A percentile compares a stretch with the other conserved stretches of the same genome.
Conservation (phyloP, 2,329 filamentous ascomycete species). For the Aspergillus pseudoviridinutans region DNA sequence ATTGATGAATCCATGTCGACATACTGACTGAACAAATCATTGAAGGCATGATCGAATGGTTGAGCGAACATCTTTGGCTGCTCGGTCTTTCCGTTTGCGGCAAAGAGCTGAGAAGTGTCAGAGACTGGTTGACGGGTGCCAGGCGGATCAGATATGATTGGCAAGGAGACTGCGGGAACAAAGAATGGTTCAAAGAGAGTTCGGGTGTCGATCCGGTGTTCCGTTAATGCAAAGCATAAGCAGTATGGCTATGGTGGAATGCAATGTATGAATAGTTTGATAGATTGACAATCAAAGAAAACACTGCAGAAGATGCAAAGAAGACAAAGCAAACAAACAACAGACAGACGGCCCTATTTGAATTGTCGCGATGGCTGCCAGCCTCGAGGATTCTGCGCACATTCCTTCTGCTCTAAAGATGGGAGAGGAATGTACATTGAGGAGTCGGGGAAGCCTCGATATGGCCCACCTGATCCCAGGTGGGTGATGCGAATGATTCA, state of each 20-base stretch:
- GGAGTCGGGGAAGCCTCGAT: slow-evolving; percentile 16
- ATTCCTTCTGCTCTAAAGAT: slow-evolving; percentile 34
- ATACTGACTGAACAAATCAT: slow-evolving; percentile 62
- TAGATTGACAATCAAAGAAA: slow-evolving; percentile 34
- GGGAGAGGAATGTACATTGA: slow-evolving; percentile 30
- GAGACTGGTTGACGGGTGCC: slow-evolving; percentile 15
- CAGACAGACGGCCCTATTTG: slow-evolving; percentile 37
- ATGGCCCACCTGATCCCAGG: slow-evolving; percentile 19
- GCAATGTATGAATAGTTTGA: slow-evolving; percentile 30
- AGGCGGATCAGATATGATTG: slow-evolving; percentile 29
- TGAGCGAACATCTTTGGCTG: slow-evolving; percentile 49
- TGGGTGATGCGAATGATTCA: slow-evolving; percentile 19
- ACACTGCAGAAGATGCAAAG: slow-evolving; percentile 41
- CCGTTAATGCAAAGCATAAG: slow-evolving; percentile 6
- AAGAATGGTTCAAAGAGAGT: slow-evolving; percentile 18
- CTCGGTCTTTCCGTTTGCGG: slow-evolving; percentile 48
- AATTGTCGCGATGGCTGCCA: slow-evolving; percentile 29
- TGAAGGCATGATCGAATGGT: slow-evolving; percentile 50
- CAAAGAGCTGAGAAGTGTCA: slow-evolving; percentile 20
- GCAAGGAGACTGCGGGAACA: slow-evolving; percentile 14
- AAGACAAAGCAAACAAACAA: slow-evolving; percentile 43
- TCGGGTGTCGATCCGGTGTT: slow-evolving; percentile 19
- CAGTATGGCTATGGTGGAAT: slow-evolving; percentile 18
- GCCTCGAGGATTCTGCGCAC: slow-evolving; percentile 33
- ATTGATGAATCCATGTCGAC: slow-evolving; percentile 55